Base-by-base conservation (phyloP, 352 stramenopile species). In the Phytophthora pluvialis region DNA sequence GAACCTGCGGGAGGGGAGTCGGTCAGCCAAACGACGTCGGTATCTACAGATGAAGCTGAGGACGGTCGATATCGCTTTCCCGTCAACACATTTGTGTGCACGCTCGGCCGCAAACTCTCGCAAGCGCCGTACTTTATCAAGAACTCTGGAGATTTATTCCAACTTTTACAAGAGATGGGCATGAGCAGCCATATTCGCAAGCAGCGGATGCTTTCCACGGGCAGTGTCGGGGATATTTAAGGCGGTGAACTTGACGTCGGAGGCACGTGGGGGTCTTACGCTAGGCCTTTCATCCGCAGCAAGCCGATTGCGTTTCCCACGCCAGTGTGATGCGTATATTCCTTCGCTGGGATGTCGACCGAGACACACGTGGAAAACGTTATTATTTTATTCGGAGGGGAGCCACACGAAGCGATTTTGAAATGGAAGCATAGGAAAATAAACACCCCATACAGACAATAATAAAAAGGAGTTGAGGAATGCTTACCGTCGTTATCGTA, bases 111-210 rank as follows among this genome's bases (percentile, higher is more conserved):
- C 36, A 95, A 95, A 54, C 70, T 93, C 13, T 93, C 82, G 12
- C 87, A 95, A 57, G 87, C 87, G 38, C 86, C 87, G 6, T 95
- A 95, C 64, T 95, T 78, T 64, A 92, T 95, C 69, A 94, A 94
- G 73, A 94, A 94, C 60, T 92, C 86, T 13, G 86, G 83, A 3
- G 86, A 94, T 79, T 70, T 94, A 55, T 93, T 90, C 57, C 86
- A 94, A 61, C 57, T 94, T 16, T 60, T 94, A 49, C 86, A 94
- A 58, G 86, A 94, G 36, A 94, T 94, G 86, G 86, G 86, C 1
- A 83, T 94, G 54, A 94, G 75, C 60, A 93, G 83, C 58, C 86
- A 94, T 60, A 80, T 92, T 49, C 86, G 81, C 18, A 80, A 83
- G 42, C 86, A 92, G 60, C 78, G 86, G 16, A 70, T 90, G 73